A percentile compares a stretch with the other conserved stretches of the same genome.
phyloP scores from a whole-genome alignment of 768 basidiomycete species.

The Suillus decipiens region DNA sequence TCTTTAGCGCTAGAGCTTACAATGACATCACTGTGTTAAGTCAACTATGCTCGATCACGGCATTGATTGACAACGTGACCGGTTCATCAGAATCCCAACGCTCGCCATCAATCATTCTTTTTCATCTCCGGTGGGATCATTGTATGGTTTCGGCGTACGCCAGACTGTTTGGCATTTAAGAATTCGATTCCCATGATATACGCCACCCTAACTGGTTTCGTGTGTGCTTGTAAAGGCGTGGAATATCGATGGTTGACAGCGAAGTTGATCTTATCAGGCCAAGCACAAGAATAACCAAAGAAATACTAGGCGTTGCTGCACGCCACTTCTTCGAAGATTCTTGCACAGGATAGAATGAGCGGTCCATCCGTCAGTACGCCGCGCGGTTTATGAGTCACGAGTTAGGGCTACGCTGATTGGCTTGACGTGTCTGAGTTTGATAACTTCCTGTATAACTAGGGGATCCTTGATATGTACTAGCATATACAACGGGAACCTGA shows the following conservation, averaged over 20 bases:
- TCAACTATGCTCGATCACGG: no score
- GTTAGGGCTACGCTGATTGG: background rate
- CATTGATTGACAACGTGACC: background rate
- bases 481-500: background rate
- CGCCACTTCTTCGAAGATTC: background rate
- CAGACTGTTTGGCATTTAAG: background rate
- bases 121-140: conserved; percentile 2
- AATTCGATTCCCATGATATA: background rate
- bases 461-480: background rate
- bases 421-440: background rate
- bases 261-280: background rate
- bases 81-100: no score
- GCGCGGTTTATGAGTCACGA: background rate
- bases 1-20: background rate
- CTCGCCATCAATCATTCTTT: background rate
- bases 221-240: background rate
- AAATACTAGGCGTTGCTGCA: background rate
- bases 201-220: background rate
- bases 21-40: no score
- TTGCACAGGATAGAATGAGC: background rate
- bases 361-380: background rate
- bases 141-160: background rate
- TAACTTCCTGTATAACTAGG: background rate
- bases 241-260: background rate
- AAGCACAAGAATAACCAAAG: background rate